phyloP scores from a whole-genome alignment of 2,329 filamentous ascomycete genomes.

The Beauveria rudraprayagi region DNA sequence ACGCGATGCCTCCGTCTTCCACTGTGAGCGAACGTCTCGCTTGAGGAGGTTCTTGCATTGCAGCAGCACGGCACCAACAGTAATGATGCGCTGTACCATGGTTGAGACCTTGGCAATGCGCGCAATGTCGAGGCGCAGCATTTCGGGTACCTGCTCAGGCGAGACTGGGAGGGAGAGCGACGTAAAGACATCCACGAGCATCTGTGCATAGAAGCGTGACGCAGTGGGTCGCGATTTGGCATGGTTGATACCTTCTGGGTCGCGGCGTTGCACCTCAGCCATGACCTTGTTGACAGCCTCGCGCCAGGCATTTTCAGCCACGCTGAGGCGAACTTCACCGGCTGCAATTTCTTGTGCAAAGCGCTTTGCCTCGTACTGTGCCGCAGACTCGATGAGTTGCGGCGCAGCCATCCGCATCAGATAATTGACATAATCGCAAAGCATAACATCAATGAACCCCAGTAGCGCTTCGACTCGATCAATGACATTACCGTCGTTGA shows the following conservation, averaged over 20 bases:
- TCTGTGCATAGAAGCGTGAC: constrained; percentile 67
- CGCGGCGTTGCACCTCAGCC: constrained; percentile 57
- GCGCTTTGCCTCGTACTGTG: constrained; percentile 64
- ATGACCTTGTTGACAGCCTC: constrained; percentile 55
- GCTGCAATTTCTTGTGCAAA: constrained; percentile 59
- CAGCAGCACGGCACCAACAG: constrained; percentile 64
- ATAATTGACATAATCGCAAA: constrained; percentile 77
- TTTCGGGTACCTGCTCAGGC: constrained; percentile 58
- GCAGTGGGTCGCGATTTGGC: constrained; percentile 54
- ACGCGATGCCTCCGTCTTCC: constrained; percentile 67
- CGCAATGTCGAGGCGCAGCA: constrained; percentile 58
- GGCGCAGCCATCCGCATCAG: constrained; percentile 65
- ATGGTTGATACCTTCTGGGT: constrained; percentile 59
- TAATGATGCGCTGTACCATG: constrained; percentile 51
- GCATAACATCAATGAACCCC: constrained; percentile 67
- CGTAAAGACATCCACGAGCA: constrained; percentile 69
- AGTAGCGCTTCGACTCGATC: constrained; percentile 69
- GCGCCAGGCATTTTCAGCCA: constrained; percentile 60
- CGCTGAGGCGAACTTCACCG: constrained; percentile 44
- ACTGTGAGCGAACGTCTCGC: constrained; percentile 67
- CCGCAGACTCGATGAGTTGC: constrained; percentile 60
- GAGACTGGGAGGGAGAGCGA: constrained; percentile 54
- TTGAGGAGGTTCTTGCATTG: constrained; percentile 80
- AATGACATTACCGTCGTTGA: constrained; percentile 56
- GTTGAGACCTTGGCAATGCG: constrained; percentile 44